Base-by-base conservation (phyloP, 305 asterid species). In the Fraxinus sp. region DNA sequence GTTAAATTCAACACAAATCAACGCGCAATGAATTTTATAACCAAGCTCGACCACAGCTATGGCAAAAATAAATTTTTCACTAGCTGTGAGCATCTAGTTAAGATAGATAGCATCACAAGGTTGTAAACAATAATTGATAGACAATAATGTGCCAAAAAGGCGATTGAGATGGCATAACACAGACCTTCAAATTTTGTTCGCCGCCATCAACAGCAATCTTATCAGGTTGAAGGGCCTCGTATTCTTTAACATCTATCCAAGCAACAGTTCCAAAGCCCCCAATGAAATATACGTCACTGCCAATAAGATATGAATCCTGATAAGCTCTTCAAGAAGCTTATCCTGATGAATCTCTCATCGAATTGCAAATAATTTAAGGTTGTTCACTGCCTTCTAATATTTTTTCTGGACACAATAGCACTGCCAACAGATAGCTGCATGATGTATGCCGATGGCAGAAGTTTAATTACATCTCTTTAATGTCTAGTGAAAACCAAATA, bases 211-310 rank as follows among this genome's bases (percentile, higher is more conserved):
- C 97, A 71, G 97, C 98, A 85, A 94, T 96, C 86, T 89, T 92
- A 84, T 96, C 99, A 11, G 99, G 98, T 86, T 86, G 90, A 87
- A 93, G 86, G 79, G 89, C 78, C 88, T 96, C 98, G 4, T 96
- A 96, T 83, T 96, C 99, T 85, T 91, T 90, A 82, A 94, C 94
- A 85, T 94, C 93, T 79, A 96, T 94, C 99, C 98, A 96, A 83
- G 98, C 98, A 83, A 96, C 99, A 75, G 98, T 96, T 75, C 98
- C 98, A 82, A 94, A 96, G 83, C 99, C 99, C 81, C 99, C 98
- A 41, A 96, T 93, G 85, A 96, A 96, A 88, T 96, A 94, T 89
- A 96, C 91, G 86, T 96, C 99, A 87, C 99, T 96, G 94, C 64
- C 75, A 80, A 74, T n/a, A 81, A 62, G 70, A 33, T 66, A 28